Evolutionary conservation across 768 basidiomycete genomes (phyloP).

Genomic region (Pleurotus pulmonarius): DNA sequence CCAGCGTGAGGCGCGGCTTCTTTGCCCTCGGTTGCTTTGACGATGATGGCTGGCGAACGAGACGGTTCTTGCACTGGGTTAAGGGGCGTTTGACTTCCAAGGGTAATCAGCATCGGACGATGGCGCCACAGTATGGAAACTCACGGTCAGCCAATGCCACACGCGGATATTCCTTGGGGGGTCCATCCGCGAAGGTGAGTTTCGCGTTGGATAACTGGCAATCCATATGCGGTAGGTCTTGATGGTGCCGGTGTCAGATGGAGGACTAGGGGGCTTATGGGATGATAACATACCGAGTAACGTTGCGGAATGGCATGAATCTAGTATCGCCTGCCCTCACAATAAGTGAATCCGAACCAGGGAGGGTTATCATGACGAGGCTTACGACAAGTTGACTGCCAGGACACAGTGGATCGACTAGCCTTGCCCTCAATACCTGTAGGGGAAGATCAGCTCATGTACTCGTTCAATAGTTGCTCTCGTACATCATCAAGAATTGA

Average conservation of each 20-base stretch:
- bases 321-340: conserved; percentile 11
- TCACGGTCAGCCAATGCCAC: not conserved
- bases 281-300: conserved; percentile 16
- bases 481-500: conserved; percentile 7
- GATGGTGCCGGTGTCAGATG: not conserved
- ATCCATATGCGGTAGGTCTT: conserved; percentile 1
- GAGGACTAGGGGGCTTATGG: not conserved
- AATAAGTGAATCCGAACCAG: not conserved
- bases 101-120: not conserved
- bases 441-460: not conserved
- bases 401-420: conserved; percentile 17
- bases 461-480: too few species aligned
- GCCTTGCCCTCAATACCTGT: conserved; percentile 16
- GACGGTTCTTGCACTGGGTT: not conserved
- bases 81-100: not conserved
- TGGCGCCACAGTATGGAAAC: not conserved
- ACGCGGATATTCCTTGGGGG: not conserved
- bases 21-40: not conserved
- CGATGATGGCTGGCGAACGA: not conserved
- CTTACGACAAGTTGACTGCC: conserved; percentile 17
- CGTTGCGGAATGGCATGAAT: conserved; percentile 20
- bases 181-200: not conserved
- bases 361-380: not conserved
- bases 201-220: not conserved
- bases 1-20: not conserved